Evolutionary conservation across 805 yeast genomes (phyloP), one percentile per base, ranked within the genome.

Genomic region (Starmera dryadoides): DNA sequence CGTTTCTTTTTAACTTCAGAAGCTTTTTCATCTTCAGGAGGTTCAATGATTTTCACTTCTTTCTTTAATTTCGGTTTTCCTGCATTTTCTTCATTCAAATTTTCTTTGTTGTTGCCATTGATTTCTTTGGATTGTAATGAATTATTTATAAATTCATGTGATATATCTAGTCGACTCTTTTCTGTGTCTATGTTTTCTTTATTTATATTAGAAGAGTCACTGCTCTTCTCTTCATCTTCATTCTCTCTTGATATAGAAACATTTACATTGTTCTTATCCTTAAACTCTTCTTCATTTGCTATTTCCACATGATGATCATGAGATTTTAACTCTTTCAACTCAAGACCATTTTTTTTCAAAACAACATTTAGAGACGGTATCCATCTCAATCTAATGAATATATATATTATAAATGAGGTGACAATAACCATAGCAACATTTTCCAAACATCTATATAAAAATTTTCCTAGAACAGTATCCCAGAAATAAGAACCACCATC

Each of bases 1-100:
- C 96, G 69, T 51, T 74, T 81, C 59, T 77, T 80, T 39, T 42
- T 33, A 8, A 51, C 56, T 10, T 41, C 32, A 2, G 47, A 44
- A 22, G 35, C 20, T 35, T 37, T 44, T 14, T 45, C 50, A 7
- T 48, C 50, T 5, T 43, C 43, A 19, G 58, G 56, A 11, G 58
- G 60, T 33, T 52, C 63, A 25, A 52, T 28, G 32, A 55, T 56
- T 25, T 50, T 50, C 3, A 55, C 57, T 33, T 47, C 53, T 34
- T 54, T 58, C 37, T 48, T 50, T 2, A 23, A 18, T 21, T 41
- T 39, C 3, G 22, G 31, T 21, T 21, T 21, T 21, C 8, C n/a
- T n/a, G n/a, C n/a, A n/a, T n/a, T 6, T 38, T 40, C 38, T 7
- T 30, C 35, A 17, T 9, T 19, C n/a, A n/a, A n/a, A n/a, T n/a